These are phyloP conservation scores for Colletotrichum agaves DNA, from an alignment of 2,329 filamentous ascomycete species.

Conservation along the genomic window DNA sequence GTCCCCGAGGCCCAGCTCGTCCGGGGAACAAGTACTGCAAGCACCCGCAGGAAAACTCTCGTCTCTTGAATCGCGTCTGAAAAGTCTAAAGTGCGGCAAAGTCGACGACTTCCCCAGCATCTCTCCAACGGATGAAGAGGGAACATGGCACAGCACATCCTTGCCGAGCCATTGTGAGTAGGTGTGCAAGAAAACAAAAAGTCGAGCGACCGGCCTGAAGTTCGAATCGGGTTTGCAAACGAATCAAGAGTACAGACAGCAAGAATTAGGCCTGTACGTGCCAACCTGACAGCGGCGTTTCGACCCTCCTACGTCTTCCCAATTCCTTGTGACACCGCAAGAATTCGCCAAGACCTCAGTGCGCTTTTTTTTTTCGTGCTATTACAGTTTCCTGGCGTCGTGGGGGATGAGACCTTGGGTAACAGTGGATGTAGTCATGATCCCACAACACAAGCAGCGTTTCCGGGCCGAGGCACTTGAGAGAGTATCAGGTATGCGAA, in stretches of 20 bases:
- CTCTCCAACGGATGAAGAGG: background rate
- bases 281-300: conserved; percentile 32
- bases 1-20: background rate
- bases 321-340: conserved; percentile 26
- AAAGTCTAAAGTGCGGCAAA: conserved; percentile 6
- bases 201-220: conserved; percentile 8
- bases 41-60: conserved; percentile 9
- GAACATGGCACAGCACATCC: conserved; percentile 3
- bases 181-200: background rate
- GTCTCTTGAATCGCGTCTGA: conserved; percentile 7
- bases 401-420: conserved; percentile 24
- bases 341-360: conserved; percentile 21
- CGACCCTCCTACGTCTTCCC: conserved; percentile 20
- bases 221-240: conserved; percentile 13
- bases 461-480: background rate
- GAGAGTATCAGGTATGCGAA: background rate
- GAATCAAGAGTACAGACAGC: conserved; percentile 16
- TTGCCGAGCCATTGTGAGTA: background rate
- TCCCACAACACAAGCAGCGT: background rate
- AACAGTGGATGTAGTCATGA: background rate
- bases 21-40: conserved; percentile 12
- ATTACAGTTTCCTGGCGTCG: background rate
- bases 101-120: background rate
- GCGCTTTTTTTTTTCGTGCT: conserved; percentile 7
- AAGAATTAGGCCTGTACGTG: conserved; percentile 30